Evolutionary conservation across 257 asterid species (phyloP).

Genomic region (Jacaranda copaia): DNA sequence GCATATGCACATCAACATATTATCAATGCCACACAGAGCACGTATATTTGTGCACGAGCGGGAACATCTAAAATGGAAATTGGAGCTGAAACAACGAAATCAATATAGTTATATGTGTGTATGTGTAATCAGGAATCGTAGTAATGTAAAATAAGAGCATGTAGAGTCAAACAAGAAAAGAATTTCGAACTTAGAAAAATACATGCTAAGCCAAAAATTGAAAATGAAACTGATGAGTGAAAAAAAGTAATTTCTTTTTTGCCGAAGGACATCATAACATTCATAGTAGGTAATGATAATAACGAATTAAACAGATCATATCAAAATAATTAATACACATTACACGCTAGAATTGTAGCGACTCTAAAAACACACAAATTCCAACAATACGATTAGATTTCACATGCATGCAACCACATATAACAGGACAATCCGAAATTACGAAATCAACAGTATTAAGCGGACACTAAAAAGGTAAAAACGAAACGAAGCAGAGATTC

Average conservation of each 20-base stretch:
- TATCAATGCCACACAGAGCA: neutral
- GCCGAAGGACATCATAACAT: neutral
- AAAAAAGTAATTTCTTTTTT: neutral
- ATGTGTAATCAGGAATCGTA: neutral
- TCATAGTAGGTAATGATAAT: neutral
- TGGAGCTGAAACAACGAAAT: neutral
- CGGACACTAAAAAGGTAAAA: neutral
- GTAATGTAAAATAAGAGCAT: neutral
- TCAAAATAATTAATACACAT: conserved; percentile 1
- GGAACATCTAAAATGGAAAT: conserved; percentile 15
- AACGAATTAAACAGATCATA: neutral
- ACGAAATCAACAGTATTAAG: neutral
- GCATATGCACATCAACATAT: neutral
- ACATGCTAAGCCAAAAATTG: neutral
- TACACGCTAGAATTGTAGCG: neutral
- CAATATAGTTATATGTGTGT: neutral
- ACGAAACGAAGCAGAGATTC: neutral
- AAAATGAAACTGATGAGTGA: neutral
- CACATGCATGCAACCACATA: conserved; percentile 40
- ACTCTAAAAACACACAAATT: neutral
- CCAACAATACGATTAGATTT: neutral
- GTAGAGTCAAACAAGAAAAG: neutral
- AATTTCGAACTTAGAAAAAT: neutral
- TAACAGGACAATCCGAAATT: neutral
- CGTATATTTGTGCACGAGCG: neutral